Base-by-base conservation (phyloP, 2,329 filamentous ascomycete species). In the Fusarium sp. region DNA sequence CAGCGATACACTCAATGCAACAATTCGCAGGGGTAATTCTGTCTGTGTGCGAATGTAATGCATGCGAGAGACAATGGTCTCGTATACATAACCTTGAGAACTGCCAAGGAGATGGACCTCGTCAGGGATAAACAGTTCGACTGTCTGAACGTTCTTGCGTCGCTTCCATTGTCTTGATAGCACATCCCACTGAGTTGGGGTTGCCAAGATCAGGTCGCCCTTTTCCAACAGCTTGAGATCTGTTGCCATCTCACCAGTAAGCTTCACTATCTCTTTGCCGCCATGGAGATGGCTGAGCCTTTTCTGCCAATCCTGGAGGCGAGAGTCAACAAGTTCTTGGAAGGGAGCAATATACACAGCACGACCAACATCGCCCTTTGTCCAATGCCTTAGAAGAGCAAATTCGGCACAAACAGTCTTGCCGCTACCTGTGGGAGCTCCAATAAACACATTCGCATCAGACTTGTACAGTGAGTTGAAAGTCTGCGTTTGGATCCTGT, bases 381-480 rank as follows among this genome's bases (percentile, higher is more conserved):
- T 86, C 95, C 96, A 99, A 82, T 98, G 94, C 62, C 93, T 92
- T 32, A 99, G 86, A 56, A 99, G 86, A 12, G 96, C 93, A 83
- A 99, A 96, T 81, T 99, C 96, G 5, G 96, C 96, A 80, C 96
- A 98, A 5, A 98, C 91, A 3, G 96, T 98, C 88, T 99, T 99
- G 67, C 96, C 96, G 80, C 94, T 98, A 48, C 96, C 96, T 14
- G 95, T 95, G 3, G 96, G 93, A n/a, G 96, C 93, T 51, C 94
- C 95, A 72, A 99, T 86, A 72, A 99, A 94, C 28, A 98, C 95
- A 78, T 97, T 98, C 77, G 98, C 94, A 80, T 98, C 94, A 1
- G 94, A 93, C 54, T 93, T 92, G 81, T 94, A 98, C 1, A 99
- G 85, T 3, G 95, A 95, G 80, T 98, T 98, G 87, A 98, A 99